phyloP scores from a whole-genome alignment of 345 rosid species.

The Hevea brasiliensis region DNA sequence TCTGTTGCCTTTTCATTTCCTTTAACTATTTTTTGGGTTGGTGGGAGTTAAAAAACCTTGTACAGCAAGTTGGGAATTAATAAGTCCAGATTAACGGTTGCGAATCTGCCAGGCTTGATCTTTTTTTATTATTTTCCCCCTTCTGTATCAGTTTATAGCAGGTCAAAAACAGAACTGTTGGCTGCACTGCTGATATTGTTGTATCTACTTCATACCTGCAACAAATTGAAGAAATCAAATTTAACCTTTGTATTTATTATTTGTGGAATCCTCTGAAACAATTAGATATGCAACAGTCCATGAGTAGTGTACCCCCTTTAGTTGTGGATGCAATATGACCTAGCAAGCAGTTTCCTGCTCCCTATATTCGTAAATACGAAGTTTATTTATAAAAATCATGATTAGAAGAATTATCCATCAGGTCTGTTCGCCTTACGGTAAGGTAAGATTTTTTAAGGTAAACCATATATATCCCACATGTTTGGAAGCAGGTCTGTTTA shows the following conservation, averaged over 20 bases:
- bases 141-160: not conserved
- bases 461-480: no score
- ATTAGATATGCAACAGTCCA: no score
- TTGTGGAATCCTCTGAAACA: no score
- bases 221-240: constrained; percentile 19
- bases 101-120: constrained; percentile 7
- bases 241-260: constrained; percentile 1
- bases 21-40: constrained; percentile 1
- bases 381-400: no score
- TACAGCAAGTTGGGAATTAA: constrained; percentile 22
- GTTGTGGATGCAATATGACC: no score
- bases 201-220: constrained; percentile 12
- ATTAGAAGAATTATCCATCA: no score
- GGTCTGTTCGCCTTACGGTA: no score
- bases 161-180: not conserved
- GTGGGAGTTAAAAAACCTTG: constrained; percentile 17
- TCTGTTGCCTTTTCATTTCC: not conserved
- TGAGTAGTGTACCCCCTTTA: no score
- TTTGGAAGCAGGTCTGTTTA: no score
- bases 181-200: constrained; percentile 7
- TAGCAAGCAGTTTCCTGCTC: no score
- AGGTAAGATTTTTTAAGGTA: no score
- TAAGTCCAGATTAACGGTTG: constrained; percentile 9
- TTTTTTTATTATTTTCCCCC: not conserved
- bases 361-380: no score